Base-by-base conservation (phyloP, 768 basidiomycete species). In the Calocybe indica region DNA sequence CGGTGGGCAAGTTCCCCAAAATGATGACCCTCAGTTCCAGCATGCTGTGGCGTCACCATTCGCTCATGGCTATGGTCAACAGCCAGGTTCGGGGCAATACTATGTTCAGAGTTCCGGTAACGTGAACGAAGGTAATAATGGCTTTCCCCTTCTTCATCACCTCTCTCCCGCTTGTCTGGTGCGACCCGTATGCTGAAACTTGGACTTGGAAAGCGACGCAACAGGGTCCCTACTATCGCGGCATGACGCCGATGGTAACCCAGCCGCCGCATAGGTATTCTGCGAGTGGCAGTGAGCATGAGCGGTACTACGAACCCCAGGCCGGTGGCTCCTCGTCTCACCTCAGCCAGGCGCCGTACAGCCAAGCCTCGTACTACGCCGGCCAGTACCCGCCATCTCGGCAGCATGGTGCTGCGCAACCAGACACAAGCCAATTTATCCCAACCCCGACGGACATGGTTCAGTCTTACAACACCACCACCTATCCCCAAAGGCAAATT, bases 401-500 rank as follows among this genome's bases (percentile, higher is more conserved):
- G 36, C 51, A 51, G 37, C 51, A 49, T 22, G 4, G 22, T 4
- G n/a, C n/a, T n/a, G n/a, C n/a, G n/a, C n/a, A n/a, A n/a, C n/a
- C n/a, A n/a, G 22, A 22, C 22, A 4, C 22, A 22, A 4, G 22
- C 22, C 22, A 1, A 22, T 22, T 78, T 53, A 73, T 77, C 37
- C 73, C 76, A 5, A 77, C 76, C 1, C 76, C 76, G 5, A 73
- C 73, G 3, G 73, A 78, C 43, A 51, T 70, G 5, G 66, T 60
- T 11, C 55, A 61, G 39, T 53, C 59, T 28, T 68, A 70, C 50
- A 62, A 67, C 3, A 62, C 55, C 11, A 62, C 66, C 3, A 62
- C 55, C 11, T 54, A 67, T 43, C 42, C 58, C 14, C 45, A 61
- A 45, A 63, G 44, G 15, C 56, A 52, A 43, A 47, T 53, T 49